phyloP scores from a whole-genome alignment of 805 yeast species.

The Yamadazyma scolyti region DNA sequence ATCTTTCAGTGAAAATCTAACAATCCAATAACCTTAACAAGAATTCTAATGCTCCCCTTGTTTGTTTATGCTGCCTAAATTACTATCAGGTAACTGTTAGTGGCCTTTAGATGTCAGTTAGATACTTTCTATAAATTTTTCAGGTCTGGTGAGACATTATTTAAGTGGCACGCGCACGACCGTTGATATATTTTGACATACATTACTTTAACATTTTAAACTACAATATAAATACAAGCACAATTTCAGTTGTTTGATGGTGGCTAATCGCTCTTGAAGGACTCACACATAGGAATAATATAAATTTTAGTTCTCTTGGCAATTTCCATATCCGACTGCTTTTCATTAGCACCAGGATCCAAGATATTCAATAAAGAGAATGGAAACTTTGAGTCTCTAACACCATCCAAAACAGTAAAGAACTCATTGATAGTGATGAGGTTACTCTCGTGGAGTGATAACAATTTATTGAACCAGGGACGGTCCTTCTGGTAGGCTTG shows the following conservation, averaged over 20 bases:
- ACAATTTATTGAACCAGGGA: conserved; percentile 33
- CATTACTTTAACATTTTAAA: no score
- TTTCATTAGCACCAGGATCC: conserved; percentile 26
- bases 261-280: conserved; percentile 19
- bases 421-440: conserved; percentile 27
- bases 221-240: no score
- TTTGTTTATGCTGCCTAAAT: no score
- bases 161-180: no score
- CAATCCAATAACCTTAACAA: no score
- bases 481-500: conserved; percentile 28
- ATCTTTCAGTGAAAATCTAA: conserved; percentile 3
- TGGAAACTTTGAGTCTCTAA: conserved; percentile 35
- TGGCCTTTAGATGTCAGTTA: no score
- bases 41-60: no score
- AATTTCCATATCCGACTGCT: conserved; percentile 24
- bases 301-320: conserved; percentile 29
- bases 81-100: no score
- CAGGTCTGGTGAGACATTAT: no score
- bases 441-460: conserved; percentile 23
- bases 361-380: conserved; percentile 30
- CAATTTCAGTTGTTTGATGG: conserved; percentile 2
- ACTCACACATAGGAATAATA: conserved; percentile 26
- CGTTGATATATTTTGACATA: no score
- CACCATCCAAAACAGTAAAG: conserved; percentile 30
- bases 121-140: no score